A percentile compares a stretch with the other conserved stretches of the same genome.
Evolutionary conservation across 257 asterid species (phyloP).

Genomic region (Jacaranda mimosifolia): DNA sequence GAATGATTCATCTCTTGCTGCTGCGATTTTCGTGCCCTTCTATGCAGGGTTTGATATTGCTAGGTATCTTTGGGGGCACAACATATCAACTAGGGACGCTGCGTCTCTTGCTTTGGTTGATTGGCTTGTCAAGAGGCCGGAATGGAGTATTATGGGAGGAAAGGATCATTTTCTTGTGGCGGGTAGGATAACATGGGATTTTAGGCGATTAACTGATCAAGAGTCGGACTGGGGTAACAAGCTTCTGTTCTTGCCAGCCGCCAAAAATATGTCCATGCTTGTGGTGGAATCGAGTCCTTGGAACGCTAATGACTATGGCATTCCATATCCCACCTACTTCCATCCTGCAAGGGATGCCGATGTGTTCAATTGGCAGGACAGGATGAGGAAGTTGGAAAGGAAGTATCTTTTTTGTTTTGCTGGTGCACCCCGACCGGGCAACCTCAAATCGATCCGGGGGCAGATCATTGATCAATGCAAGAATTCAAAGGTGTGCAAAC

Average conservation of each 20-base stretch:
- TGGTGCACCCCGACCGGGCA: slow-evolving; percentile 86
- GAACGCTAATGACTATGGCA: slow-evolving; percentile 80
- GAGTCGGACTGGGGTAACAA: slow-evolving; percentile 89
- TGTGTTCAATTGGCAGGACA: slow-evolving; percentile 74
- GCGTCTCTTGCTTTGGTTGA: slow-evolving; percentile 80
- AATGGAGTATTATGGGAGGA: slow-evolving; percentile 89
- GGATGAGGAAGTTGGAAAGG: slow-evolving; percentile 70
- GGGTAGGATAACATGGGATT: slow-evolving; percentile 92
- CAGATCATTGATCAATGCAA: slow-evolving; percentile 77
- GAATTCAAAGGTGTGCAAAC: slow-evolving; percentile 62
- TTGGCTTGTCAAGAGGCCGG: slow-evolving; percentile 78
- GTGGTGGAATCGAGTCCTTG: slow-evolving; percentile 94
- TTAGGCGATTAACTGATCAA: slow-evolving; percentile 65
- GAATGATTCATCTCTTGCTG: slow-evolving; percentile 66
- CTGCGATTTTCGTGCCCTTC: slow-evolving; percentile 67
- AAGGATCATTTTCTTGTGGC: slow-evolving; percentile 92
- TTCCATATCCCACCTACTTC: slow-evolving; percentile 90
- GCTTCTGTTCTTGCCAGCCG: slow-evolving; percentile 78
- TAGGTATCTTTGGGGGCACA: slow-evolving; percentile 85
- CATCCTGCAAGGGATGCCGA: slow-evolving; percentile 81
- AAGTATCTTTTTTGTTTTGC: slow-evolving; percentile 87
- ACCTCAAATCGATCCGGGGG: slow-evolving; percentile 72
- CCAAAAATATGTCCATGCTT: slow-evolving; percentile 79
- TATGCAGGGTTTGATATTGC: slow-evolving; percentile 90
- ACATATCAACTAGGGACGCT: slow-evolving; percentile 71